A percentile compares a stretch with the other conserved stretches of the same genome.
Conservation (phyloP, 2,329 filamentous ascomycete genomes). For the Aspergillus sp. region DNA sequence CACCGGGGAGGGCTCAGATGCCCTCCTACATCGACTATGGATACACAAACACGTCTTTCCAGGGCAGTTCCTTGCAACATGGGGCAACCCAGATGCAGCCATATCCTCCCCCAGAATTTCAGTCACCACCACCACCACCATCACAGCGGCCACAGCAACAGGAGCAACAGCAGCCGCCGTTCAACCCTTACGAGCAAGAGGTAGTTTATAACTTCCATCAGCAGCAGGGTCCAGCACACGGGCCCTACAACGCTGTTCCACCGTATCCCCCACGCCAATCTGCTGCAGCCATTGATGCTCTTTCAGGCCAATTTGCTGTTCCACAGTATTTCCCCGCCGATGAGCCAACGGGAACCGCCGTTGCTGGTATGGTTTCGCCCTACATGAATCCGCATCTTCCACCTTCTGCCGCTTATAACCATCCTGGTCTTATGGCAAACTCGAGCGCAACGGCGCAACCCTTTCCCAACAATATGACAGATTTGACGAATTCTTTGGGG, state of each 20-base stretch:
- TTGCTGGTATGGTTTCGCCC: slow-evolving; percentile 49
- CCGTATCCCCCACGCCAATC: slow-evolving; percentile 69
- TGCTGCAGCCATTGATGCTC: slow-evolving; percentile 68
- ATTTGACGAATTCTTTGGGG: slow-evolving; percentile 30
- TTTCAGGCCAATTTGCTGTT: slow-evolving; percentile 59
- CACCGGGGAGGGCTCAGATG: slow-evolving; percentile 27
- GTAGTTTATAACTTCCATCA: slow-evolving; percentile 70
- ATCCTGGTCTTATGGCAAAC: slow-evolving; percentile 51
- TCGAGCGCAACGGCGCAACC: slow-evolving; percentile 40
- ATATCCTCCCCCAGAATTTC: slow-evolving; percentile 57
- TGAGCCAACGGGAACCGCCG: slow-evolving; percentile 56
- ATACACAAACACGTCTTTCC: slow-evolving; percentile 47
- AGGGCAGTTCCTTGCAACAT: slow-evolving; percentile 37
- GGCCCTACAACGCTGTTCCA: slow-evolving; percentile 63
- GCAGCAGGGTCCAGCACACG: slow-evolving; percentile 53
- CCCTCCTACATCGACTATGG: slow-evolving; percentile 43
- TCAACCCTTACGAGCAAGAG: slow-evolving; percentile 50
- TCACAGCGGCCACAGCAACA: slow-evolving; percentile 49
- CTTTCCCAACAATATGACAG: slow-evolving; percentile 47
- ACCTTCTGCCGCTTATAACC: slow-evolving; percentile 49
- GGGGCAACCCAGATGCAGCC: slow-evolving; percentile 45
- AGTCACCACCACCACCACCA: slow-evolving; percentile 29
- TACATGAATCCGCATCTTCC: slow-evolving; percentile 59
- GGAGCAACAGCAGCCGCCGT: slow-evolving; percentile 47
- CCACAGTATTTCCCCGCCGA: slow-evolving; percentile 65